Evolutionary conservation across 768 basidiomycete species (phyloP).

Genomic region (Cyathus striatus): DNA sequence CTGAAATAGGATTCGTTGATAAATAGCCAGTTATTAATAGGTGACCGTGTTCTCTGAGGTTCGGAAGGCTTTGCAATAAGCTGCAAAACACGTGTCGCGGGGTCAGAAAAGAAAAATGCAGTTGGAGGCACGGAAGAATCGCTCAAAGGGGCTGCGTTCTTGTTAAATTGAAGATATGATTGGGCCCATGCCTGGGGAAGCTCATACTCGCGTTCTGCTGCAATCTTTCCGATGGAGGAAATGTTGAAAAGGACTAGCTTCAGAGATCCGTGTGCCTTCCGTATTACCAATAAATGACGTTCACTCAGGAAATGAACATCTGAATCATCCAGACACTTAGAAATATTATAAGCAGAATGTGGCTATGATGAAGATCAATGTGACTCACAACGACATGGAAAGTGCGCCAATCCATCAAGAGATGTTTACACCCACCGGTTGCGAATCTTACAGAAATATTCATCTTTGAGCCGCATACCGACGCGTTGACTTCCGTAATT

Average conservation of each 20-base stretch:
- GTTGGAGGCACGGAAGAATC: conserved; percentile 29
- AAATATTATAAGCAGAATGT: conserved; percentile 2
- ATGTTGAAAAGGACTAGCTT: conserved; percentile 43
- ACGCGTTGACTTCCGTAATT: conserved; percentile 28
- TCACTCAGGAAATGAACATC: conserved; percentile 42
- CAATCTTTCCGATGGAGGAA: conserved; percentile 32
- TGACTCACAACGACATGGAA: conserved; percentile 37
- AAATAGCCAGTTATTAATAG: conserved; percentile 39
- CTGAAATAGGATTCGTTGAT: conserved; percentile 50
- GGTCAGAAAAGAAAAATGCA: conserved; percentile 55
- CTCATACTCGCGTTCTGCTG: conserved; percentile 47
- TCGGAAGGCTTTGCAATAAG: conserved; percentile 33
- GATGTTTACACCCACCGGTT: conserved; percentile 34
- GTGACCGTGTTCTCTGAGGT: conserved; percentile 8
- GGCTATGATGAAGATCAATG: conserved; percentile 1
- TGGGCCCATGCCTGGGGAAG: conserved; percentile 49
- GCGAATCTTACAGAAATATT: conserved; percentile 36
- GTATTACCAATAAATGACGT: conserved; percentile 36
- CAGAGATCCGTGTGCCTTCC: conserved; percentile 28
- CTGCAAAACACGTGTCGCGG: conserved; percentile 42
- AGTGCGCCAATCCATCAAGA: conserved; percentile 46
- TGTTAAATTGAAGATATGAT: conserved; percentile 40
- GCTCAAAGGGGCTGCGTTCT: conserved; percentile 37
- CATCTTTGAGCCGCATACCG: conserved; percentile 38
- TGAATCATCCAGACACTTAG: conserved; percentile 46